Percentiles rank a stretch among this genome's conserved stretches.
phyloP scores from a whole-genome alignment of 495 filamentous ascomycete genomes.

The Chaetomidium leptoderma region DNA sequence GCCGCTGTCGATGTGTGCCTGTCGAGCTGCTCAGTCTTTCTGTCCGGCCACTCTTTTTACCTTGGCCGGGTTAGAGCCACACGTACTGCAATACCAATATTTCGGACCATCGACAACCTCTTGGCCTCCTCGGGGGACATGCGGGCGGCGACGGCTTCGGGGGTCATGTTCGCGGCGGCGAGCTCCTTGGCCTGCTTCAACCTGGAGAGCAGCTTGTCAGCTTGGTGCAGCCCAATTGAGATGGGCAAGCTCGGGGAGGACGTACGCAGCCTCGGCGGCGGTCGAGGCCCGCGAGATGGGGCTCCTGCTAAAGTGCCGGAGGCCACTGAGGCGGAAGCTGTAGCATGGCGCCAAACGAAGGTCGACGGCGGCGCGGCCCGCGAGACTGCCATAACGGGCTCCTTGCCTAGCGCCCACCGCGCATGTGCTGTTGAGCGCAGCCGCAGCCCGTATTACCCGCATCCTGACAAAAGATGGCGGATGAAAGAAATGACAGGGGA shows the following conservation, averaged over 20 bases:
- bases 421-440: constrained; percentile 40
- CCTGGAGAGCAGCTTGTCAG: constrained; percentile 24
- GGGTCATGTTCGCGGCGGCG: constrained; percentile 41
- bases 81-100: constrained; percentile 95
- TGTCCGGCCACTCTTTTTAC: neutral
- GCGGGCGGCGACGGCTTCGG: constrained; percentile 50
- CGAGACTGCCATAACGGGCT: constrained; percentile 32
- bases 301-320: constrained; percentile 32
- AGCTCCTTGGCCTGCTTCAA: constrained; percentile 43
- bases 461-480: constrained; percentile 31
- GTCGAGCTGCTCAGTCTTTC: constrained; percentile 25
- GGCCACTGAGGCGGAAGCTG: constrained; percentile 18
- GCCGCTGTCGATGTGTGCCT: constrained; percentile 98
- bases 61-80: neutral
- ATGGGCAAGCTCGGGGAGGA: neutral
- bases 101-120: constrained; percentile 74
- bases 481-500: constrained; percentile 25
- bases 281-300: constrained; percentile 19
- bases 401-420: constrained; percentile 32
- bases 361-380: constrained; percentile 19
- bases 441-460: constrained; percentile 43
- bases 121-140: constrained; percentile 70
- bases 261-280: constrained; percentile 38
- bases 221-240: neutral
- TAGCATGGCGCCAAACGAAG: constrained; percentile 17